These are phyloP conservation scores for Wallemia mellicola DNA, from an alignment of 1,284 basidiomycete species.

Conservation along the genomic window DNA sequence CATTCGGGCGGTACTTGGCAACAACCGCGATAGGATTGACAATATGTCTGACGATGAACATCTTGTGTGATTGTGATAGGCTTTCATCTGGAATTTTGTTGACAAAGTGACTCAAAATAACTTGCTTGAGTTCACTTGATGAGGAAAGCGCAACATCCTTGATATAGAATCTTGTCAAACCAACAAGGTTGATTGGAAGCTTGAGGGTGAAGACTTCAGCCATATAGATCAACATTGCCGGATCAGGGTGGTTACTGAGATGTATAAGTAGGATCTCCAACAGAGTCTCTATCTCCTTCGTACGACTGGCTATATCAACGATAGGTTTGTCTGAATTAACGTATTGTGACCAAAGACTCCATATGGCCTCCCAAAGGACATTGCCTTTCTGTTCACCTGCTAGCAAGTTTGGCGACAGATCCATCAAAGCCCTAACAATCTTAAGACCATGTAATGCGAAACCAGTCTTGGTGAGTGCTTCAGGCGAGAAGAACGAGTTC, in stretches of 20 bases:
- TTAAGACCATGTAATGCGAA: not conserved
- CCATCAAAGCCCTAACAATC: not conserved
- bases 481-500: not conserved
- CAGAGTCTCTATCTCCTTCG: conserved; percentile 34
- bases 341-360: not conserved
- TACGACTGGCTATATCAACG: not conserved
- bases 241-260: conserved; percentile 31
- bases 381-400: not conserved
- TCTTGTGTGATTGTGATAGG: conserved; percentile 48
- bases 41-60: conserved; percentile 54
- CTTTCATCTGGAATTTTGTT: conserved; percentile 43
- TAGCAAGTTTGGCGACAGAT: not conserved
- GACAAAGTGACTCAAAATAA: conserved; percentile 57
- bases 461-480: not conserved
- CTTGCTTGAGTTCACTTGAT: conserved; percentile 35
- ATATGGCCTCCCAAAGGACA: not conserved
- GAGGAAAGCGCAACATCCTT: conserved; percentile 36
- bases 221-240: conserved; percentile 70
- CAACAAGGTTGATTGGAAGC: conserved; percentile 50
- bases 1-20: conserved; percentile 26
- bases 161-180: conserved; percentile 65
- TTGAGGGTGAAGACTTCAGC: conserved; percentile 54
- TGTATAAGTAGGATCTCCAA: conserved; percentile 40
- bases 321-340: not conserved
- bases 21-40: conserved; percentile 67